Evolutionary conservation across 768 basidiomycete species (phyloP).

Genomic region (Dictyophora rubrovolvata): DNA sequence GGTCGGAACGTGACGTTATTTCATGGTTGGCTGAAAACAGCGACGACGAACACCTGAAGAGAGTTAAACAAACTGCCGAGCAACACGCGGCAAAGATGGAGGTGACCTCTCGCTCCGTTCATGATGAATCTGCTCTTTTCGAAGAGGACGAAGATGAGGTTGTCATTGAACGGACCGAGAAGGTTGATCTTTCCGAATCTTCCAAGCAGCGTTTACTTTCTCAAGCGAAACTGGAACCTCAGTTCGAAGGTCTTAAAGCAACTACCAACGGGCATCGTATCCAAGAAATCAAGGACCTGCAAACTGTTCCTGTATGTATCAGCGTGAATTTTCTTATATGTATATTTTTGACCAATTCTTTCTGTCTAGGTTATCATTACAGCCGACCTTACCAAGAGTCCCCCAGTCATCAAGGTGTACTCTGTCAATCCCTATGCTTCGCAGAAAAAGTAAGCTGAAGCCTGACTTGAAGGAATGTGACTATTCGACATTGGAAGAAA

Average conservation of each 20-base stretch:
- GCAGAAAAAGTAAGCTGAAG: conserved; percentile 32
- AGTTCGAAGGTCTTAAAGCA: conserved; percentile 74
- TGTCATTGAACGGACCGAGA: conserved; percentile 53
- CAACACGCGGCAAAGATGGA: conserved; percentile 89
- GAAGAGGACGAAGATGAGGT: conserved; percentile 88
- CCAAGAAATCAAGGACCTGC: conserved; percentile 88
- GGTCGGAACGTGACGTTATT: conserved; percentile 91
- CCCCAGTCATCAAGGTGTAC: conserved; percentile 95
- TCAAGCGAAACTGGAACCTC: conserved; percentile 60
- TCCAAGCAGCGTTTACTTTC: conserved; percentile 74
- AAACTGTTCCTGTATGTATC: conserved; percentile 78
- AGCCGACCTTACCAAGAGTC: conserved; percentile 90
- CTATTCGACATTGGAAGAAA: background rate
- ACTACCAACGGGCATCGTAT: conserved; percentile 80
- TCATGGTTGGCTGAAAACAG: conserved; percentile 91
- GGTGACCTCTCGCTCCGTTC: conserved; percentile 71
- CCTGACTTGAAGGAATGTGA: background rate
- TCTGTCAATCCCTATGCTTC: conserved; percentile 86
- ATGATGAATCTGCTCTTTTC: conserved; percentile 82
- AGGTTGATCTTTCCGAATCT: conserved; percentile 38
- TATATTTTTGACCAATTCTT: conserved; percentile 8
- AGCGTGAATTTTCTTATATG: background rate
- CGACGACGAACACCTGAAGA: conserved; percentile 91
- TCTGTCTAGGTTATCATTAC: conserved; percentile 76
- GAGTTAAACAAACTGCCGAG: conserved; percentile 87